Percentiles rank a stretch among this genome's conserved stretches.
These are phyloP conservation scores for Pichia terricola DNA, from an alignment of 1,139 yeast species.

Conservation along the genomic window DNA sequence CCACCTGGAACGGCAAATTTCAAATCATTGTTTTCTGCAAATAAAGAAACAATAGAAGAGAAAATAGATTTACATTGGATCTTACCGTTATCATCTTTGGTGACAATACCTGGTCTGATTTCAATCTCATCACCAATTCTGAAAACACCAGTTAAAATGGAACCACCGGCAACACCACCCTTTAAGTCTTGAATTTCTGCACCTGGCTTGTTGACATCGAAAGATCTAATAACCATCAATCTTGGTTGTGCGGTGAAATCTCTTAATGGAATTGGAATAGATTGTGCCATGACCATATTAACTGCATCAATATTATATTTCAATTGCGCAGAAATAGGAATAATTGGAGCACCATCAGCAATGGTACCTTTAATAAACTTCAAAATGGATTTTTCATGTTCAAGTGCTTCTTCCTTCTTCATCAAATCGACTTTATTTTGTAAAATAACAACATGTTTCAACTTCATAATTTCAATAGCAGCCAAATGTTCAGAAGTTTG, in stretches of 20 bases:
- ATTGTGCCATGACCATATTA: conserved; percentile 89
- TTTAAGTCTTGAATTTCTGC: conserved; percentile 93
- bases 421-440: conserved; percentile 98
- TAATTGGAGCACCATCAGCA: conserved; percentile 98
- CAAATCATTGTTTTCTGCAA: conserved; percentile 96
- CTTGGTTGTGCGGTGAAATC: conserved; percentile 92
- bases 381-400: conserved; percentile 86
- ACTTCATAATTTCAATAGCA: conserved; percentile 98
- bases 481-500: conserved; percentile 99
- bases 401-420: conserved; percentile 95
- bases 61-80: conserved; percentile 94
- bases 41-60: conserved; percentile 85
- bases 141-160: conserved; percentile 93
- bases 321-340: conserved; percentile 97
- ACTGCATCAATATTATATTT: conserved; percentile 98
- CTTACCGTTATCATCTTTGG: conserved; percentile 80
- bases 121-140: conserved; percentile 97
- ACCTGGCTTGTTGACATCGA: conserved; percentile 98
- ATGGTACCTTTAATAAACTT: conserved; percentile 94
- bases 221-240: conserved; percentile 94
- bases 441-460: conserved; percentile 89
- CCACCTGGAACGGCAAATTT: conserved; percentile 99
- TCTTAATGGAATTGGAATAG: conserved; percentile 93
- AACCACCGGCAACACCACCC: conserved; percentile 99
- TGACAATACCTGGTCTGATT: conserved; percentile 97